Base-by-base conservation (phyloP, 345 rosid species). In the Salix udensis region DNA sequence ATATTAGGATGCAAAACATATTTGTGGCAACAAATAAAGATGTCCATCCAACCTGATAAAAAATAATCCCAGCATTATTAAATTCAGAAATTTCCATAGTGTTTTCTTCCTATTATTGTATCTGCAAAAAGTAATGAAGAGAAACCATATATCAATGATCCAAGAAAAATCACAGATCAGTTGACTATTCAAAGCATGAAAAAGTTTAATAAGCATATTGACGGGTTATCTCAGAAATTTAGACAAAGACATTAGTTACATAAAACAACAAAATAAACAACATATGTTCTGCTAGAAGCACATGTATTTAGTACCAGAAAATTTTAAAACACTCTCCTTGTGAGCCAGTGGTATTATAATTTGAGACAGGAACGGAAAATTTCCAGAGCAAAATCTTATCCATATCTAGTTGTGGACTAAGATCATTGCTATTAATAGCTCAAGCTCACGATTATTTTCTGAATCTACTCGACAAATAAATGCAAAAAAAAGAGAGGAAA, bases 21-120 rank as follows among this genome's bases (percentile, higher is more conserved):
- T 52, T 28, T 50, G 4, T 30, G 21, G 3, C 74, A 70, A 50
- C 64, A 61, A 76, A 52, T 24, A 73, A 65, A 62, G n/a, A 68
- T 42, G 71, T 42, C 40, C 18, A 71, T 48, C 87, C 65, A 86
- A 95, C 96, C 98, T 96, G 88, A 92, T 77, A 42, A 84, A 77
- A 76, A 93, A 78, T 39, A 86, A 87, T 77, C 91, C 95, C 76
- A 89, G 80, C 88, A 89, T 74, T 78, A 86, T 67, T 75, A 91
- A 26, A 85, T 86, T 86, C 76, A 89, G 85, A 79, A 93, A 79
- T 74, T 86, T 91, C 99, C 99, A 93, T 31, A 85, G 71, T 76
- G 83, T 67, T 84, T 96, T 96, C 82, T 88, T 91, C 88, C 93
- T 85, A 76, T 96, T 96, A 78, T 89, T 96, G 84, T 86, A 96